Evolutionary conservation across 805 yeast genomes (phyloP), one percentile per base, ranked within the genome.

Genomic region (Metschnikowia arizonensis): DNA sequence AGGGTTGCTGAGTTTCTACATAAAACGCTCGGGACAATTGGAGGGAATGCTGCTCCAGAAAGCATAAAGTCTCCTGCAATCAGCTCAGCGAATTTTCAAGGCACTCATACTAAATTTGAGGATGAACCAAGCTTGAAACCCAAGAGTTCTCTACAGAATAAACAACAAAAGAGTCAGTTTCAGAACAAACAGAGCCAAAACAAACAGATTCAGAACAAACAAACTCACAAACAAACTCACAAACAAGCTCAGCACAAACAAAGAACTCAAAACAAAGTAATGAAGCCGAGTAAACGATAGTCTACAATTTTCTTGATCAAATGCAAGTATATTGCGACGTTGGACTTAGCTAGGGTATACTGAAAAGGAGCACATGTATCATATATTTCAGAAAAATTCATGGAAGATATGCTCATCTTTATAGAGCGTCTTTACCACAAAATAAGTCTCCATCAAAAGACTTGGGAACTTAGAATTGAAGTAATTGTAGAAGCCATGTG

Each of bases 401-500:
- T 54, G 54, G 48, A 87, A 75, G 19, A 77, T 73, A 46, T 79
- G 85, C 55, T 89, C 96, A 19, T 78, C 74, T n/a, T 65, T 66
- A 52, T 88, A 62, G 48, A 81, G 72, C 41, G 71, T 69, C 46
- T 71, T 71, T 24, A 85, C 81, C 51, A 86, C 72, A 42, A 70
- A 69, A 65, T 88, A 89, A 7, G 85, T 78, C 55, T 79, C 83
- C 81, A 91, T 78, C 56, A 93, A 64, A 55, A 93, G 63, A 44
- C 75, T 72, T 1, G 99, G 99, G 60, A 91, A 93, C 58, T 81
- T 77, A 24, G 62, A 58, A 36, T 80, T 79, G 64, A 88, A 93
- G 61, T 86, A 93, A 35, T 69, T 64, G 63, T 88, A 85, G 60
- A 87, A 93, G 0, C 95, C 97, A 40, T 80, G 79, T 0, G 97